Conservation (phyloP, 1,284 basidiomycete species). For the Puccinia triticina region DNA sequence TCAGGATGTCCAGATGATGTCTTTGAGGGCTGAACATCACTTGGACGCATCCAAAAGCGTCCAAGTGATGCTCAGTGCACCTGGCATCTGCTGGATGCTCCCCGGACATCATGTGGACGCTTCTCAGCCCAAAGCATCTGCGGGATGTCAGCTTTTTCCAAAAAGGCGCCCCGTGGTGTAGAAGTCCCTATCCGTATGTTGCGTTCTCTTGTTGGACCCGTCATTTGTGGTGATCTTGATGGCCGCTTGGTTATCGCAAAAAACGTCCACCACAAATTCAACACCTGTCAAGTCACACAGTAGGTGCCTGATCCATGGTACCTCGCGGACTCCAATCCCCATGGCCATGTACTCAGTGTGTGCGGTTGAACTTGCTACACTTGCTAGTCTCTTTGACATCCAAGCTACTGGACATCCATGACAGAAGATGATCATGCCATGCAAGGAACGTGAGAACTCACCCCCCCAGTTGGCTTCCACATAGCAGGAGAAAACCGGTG, state of each 20-base stretch:
- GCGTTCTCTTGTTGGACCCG: not conserved
- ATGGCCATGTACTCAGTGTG: too few species aligned
- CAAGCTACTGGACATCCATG: not conserved
- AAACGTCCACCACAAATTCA: not conserved
- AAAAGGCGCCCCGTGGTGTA: not conserved
- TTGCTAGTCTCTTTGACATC: not conserved
- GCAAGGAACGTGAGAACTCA: not conserved
- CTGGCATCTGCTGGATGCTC: too few species aligned
- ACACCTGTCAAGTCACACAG: not conserved
- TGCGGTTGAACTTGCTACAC: too few species aligned
- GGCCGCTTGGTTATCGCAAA: slow-evolving; percentile 13
- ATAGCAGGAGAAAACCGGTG: not conserved
- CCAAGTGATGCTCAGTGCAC: too few species aligned
- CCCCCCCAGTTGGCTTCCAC: not conserved
- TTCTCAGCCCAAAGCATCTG: too few species aligned
- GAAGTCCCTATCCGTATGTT: slow-evolving; percentile 2
- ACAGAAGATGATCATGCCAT: not conserved
- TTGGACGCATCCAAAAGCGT: too few species aligned
- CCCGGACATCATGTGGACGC: too few species aligned
- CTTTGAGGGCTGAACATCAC: too few species aligned
- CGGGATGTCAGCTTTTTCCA: not conserved
- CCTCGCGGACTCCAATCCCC: not conserved
- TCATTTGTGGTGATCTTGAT: not conserved
- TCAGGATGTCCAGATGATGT: too few species aligned
- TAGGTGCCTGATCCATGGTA: not conserved